Evolutionary conservation across 2,329 filamentous ascomycete genomes (phyloP).

Genomic region (Cryoendolithus antarcticus): DNA sequence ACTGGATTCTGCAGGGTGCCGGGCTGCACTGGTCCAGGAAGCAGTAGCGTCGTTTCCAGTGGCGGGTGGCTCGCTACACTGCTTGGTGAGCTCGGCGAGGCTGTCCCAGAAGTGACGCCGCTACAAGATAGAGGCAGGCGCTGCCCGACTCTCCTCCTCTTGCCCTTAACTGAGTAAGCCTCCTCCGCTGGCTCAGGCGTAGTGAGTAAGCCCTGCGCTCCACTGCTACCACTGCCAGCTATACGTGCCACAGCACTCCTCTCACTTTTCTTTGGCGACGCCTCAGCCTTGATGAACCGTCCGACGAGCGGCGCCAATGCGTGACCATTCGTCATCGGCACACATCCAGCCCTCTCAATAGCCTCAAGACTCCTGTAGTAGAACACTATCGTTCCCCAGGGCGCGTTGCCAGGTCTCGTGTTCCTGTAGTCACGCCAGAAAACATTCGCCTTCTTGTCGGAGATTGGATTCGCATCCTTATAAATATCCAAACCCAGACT

Average conservation of each 20-base stretch:
- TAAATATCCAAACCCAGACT: slow-evolving; percentile 10
- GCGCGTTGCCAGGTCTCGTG: slow-evolving; percentile 21
- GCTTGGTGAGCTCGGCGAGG: too few species aligned
- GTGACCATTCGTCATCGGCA: slow-evolving; percentile 3
- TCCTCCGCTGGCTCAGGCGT: neutral
- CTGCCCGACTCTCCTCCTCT: neutral
- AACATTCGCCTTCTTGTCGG: slow-evolving; percentile 1
- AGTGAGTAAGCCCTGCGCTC: neutral
- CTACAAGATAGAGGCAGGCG: neutral
- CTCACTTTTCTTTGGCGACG: neutral
- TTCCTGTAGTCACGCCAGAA: slow-evolving; percentile 6
- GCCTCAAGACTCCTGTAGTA: slow-evolving; percentile 25
- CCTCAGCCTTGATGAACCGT: slow-evolving; percentile 3
- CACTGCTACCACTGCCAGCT: neutral
- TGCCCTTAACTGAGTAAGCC: neutral
- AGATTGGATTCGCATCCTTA: slow-evolving; percentile 4
- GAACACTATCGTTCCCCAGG: slow-evolving; percentile 30
- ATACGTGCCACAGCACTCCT: neutral
- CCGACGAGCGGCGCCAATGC: neutral
- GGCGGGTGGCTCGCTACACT: too few species aligned
- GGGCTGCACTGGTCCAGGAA: neutral
- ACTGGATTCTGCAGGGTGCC: neutral
- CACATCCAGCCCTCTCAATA: slow-evolving; percentile 13
- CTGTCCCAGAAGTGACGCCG: too few species aligned
- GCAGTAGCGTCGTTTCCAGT: neutral